Evolutionary conservation across 2,329 filamentous ascomycete genomes (phyloP), one percentile per base, ranked within the genome.

Genomic region (Hyphodiscus sp.): DNA sequence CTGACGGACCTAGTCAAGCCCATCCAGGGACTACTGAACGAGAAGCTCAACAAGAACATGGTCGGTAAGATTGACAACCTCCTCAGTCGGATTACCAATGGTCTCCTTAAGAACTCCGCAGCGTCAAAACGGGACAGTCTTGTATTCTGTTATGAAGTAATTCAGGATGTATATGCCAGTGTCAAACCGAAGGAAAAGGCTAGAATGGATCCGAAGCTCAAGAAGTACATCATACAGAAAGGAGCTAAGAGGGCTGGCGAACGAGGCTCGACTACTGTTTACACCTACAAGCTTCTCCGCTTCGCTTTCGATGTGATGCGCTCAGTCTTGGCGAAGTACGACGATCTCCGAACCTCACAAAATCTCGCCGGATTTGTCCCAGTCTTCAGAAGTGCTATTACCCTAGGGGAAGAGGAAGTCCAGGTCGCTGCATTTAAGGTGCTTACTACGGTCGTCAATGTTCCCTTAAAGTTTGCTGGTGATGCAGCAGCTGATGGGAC

Each of bases 121-220:
- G 85, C 89, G 0, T 83, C 87, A 59, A 89, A 83, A 62, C 83
- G 86, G 47, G 89, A 96, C 60, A 85, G 92, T 42, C 74, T 99
- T n/a, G 74, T 96, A 0, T 96, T 99, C 70, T 96, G 91, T 68
- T 97, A 96, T 67, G 90, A 97, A 69, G 80, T 97, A 46, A 88
- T 97, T 42, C 88, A 95, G 66, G 86, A 91, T 58, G 87, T 89
- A 0, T 95, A 96, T 69, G 81, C 81, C 55, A 81, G 80, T 54
- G 76, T 78, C 51, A 80, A 76, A 61, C 76, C 74, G 8, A 68
- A 74, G 65, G 73, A 69, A 19, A 74, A 77, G 58, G 69, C 72
- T n/a, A 81, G 79, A 62, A 72, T 83, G 8, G 81, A 87, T 61
- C 79, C 80, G 16, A 79, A 77, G 57, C 75, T 85, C 45, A 83